phyloP scores from a whole-genome alignment of 768 basidiomycete species.

The Exsudoporus frostii region DNA sequence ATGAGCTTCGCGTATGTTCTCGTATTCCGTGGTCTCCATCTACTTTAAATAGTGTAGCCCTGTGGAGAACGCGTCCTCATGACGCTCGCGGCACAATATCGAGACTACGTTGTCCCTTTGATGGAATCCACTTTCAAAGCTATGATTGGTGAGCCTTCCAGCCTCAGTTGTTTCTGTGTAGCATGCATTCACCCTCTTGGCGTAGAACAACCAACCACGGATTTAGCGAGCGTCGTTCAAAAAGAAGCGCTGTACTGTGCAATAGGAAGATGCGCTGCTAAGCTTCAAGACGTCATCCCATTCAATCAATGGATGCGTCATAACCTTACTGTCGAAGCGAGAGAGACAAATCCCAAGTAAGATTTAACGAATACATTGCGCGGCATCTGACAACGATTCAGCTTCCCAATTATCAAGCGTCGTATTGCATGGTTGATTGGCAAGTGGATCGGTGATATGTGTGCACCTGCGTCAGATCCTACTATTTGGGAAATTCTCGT shows the following conservation, averaged over 20 bases:
- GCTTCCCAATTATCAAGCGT: conserved; percentile 91
- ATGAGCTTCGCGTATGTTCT: conserved; percentile 74
- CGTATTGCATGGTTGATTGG: conserved; percentile 94
- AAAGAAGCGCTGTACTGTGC: conserved; percentile 90
- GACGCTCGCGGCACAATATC: conserved; percentile 69
- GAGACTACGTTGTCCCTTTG: conserved; percentile 64
- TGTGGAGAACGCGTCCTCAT: conserved; percentile 92
- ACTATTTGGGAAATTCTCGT: conserved; percentile 79
- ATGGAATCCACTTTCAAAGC: conserved; percentile 58
- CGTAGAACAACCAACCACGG: conserved; percentile 44
- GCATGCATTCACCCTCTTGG: not conserved
- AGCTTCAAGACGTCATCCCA: conserved; percentile 59
- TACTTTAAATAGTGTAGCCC: conserved; percentile 47
- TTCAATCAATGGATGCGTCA: conserved; percentile 69
- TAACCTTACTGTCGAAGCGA: conserved; percentile 57
- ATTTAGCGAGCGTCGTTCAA: conserved; percentile 61
- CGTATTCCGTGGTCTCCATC: not conserved
- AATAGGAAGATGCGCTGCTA: conserved; percentile 73
- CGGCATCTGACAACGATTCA: conserved; percentile 29
- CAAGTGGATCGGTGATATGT: conserved; percentile 77
- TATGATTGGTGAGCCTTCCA: conserved; percentile 46
- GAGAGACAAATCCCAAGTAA: conserved; percentile 57
- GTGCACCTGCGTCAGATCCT: conserved; percentile 54
- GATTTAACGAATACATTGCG: conserved; percentile 12
- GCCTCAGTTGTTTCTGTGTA: not conserved